A percentile compares a stretch with the other conserved stretches of the same genome.
phyloP scores from a whole-genome alignment of 208 protist species.

The Wallacemonas sp. region DNA sequence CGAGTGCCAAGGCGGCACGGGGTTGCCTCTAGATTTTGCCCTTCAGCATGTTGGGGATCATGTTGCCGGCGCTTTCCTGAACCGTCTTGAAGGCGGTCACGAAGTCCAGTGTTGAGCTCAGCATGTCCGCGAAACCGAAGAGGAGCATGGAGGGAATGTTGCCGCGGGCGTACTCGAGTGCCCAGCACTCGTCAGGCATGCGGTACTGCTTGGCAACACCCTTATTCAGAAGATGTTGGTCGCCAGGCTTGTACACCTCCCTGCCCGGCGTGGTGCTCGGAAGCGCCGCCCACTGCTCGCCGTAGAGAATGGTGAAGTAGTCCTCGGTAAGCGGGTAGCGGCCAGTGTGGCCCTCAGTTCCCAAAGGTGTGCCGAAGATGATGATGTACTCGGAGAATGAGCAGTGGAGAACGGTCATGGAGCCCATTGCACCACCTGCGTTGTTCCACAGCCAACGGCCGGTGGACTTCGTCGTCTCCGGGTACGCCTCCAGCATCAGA shows the following conservation, averaged over 20 bases:
- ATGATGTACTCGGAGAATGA: conserved; percentile 93
- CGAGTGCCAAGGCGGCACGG: not conserved
- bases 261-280: conserved; percentile 15
- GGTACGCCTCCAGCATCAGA: conserved; percentile 65
- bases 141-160: conserved; percentile 92
- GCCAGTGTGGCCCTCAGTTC: conserved; percentile 90
- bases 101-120: conserved; percentile 83
- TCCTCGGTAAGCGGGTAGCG: conserved; percentile 82
- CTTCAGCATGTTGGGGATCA: conserved; percentile 61
- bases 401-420: conserved; percentile 88
- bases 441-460: conserved; percentile 90
- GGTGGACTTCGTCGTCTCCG: conserved; percentile 50
- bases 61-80: conserved; percentile 54
- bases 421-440: conserved; percentile 90
- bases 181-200: conserved; percentile 90
- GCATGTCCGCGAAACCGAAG: conserved; percentile 87
- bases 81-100: conserved; percentile 68
- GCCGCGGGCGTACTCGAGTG: conserved; percentile 91
- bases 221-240: conserved; percentile 73
- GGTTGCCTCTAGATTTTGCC: conserved; percentile 72
- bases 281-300: conserved; percentile 86
- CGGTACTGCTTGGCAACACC: conserved; percentile 82
- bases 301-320: conserved; percentile 91
- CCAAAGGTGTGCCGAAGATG: conserved; percentile 88
- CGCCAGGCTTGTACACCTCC: conserved; percentile 72